Evolutionary conservation across 441 rosid genomes (phyloP).

Genomic region (Populus trichocarpa): DNA sequence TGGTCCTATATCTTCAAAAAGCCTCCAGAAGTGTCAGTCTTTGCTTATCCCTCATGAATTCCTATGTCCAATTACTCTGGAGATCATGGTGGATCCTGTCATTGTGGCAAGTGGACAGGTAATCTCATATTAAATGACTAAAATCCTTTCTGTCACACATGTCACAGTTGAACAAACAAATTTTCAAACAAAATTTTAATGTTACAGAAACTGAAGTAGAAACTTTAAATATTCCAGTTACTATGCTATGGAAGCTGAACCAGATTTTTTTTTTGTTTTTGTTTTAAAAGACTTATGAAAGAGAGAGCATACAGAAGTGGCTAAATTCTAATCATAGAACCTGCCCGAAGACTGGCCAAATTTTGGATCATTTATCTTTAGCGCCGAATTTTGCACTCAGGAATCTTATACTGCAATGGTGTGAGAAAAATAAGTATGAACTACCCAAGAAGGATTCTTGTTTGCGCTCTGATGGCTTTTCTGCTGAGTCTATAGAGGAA

Average conservation of each 20-base stretch:
- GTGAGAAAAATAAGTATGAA: slow-evolving; percentile 56
- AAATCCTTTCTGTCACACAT: background rate
- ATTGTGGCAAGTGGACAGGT: slow-evolving; percentile 88
- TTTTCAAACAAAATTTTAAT: too few relatives aligned
- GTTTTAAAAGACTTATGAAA: slow-evolving; percentile 56
- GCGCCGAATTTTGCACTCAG: slow-evolving; percentile 74
- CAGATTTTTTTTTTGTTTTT: background rate
- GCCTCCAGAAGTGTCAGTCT: too few relatives aligned
- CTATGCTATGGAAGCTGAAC: slow-evolving; percentile 9
- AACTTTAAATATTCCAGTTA: background rate
- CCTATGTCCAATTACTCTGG: slow-evolving; percentile 77
- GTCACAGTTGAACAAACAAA: background rate
- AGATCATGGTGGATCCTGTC: slow-evolving; percentile 81
- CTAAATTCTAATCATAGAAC: slow-evolving; percentile 60
- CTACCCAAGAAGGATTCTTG: slow-evolving; percentile 41
- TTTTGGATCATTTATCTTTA: slow-evolving; percentile 48
- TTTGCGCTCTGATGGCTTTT: slow-evolving; percentile 10
- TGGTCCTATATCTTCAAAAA: too few relatives aligned
- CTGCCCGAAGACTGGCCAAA: slow-evolving; percentile 76
- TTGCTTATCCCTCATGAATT: too few relatives aligned
- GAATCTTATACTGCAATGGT: slow-evolving; percentile 72
- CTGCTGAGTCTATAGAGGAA: slow-evolving; percentile 33
- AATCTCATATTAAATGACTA: background rate
- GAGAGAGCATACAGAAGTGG: slow-evolving; percentile 79
- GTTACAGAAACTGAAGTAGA: background rate